A percentile compares a stretch with the other conserved stretches of the same genome.
These are phyloP conservation scores for Starmerella stigmatis DNA, from an alignment of 805 yeast species.

Conservation along the genomic window DNA sequence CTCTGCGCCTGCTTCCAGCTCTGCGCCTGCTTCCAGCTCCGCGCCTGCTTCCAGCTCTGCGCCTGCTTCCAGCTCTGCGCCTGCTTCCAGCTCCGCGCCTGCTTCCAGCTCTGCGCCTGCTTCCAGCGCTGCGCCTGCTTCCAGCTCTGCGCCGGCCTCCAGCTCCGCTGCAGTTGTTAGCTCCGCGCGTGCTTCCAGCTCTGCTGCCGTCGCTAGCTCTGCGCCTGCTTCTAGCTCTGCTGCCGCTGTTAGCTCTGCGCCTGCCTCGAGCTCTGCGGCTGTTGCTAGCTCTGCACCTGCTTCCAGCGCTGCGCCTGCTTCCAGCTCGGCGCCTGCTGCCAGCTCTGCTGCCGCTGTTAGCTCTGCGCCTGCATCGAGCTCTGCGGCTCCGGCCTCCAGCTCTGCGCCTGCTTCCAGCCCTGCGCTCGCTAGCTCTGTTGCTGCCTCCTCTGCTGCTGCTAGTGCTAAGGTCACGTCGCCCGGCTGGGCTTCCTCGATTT, in stretches of 20 bases:
- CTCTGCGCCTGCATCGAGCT: neutral
- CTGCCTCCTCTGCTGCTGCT: neutral
- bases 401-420: neutral
- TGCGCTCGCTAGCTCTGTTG: neutral
- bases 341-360: neutral
- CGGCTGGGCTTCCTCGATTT: neutral
- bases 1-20: neutral
- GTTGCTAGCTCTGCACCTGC: constrained; percentile 1
- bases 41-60: neutral
- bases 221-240: too few relatives aligned
- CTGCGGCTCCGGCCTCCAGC: neutral
- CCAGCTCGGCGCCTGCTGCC: neutral
- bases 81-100: neutral
- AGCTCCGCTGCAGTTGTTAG: neutral
- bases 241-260: neutral
- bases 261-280: too few relatives aligned
- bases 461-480: constrained; percentile 6
- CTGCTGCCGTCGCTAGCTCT: neutral
- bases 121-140: neutral
- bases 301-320: neutral
- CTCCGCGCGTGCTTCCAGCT: neutral
- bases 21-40: neutral
- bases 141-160: neutral
- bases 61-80: neutral
- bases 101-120: neutral